These are phyloP conservation scores for Macrolepiota dolichaula DNA, from an alignment of 768 basidiomycete genomes.

Conservation along the genomic window DNA sequence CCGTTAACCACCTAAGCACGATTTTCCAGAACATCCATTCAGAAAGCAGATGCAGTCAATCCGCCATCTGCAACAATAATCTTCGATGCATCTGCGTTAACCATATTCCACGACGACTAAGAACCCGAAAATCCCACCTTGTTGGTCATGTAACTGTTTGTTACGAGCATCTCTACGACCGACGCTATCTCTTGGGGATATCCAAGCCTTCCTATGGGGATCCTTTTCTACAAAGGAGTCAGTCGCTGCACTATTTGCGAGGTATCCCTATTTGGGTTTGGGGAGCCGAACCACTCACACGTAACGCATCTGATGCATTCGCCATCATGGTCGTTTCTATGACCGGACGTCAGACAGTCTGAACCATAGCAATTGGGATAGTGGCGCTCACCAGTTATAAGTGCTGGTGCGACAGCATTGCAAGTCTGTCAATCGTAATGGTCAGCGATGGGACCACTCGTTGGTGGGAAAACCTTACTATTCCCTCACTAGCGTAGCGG, in stretches of 20 bases:
- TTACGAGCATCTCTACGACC: constrained; percentile 46
- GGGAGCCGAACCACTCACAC: constrained; percentile 2
- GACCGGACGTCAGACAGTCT: neutral
- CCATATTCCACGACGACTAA: neutral
- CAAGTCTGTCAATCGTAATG: constrained; percentile 31
- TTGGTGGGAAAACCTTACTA: constrained; percentile 28
- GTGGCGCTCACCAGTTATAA: constrained; percentile 36
- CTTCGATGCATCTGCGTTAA: constrained; percentile 18
- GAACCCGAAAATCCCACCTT: constrained; percentile 33
- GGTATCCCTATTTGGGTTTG: neutral
- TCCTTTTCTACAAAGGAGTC: constrained; percentile 29
- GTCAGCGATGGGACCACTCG: neutral
- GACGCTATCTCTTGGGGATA: constrained; percentile 48
- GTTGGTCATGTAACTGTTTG: constrained; percentile 55
- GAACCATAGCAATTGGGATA: neutral
- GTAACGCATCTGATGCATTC: constrained; percentile 26
- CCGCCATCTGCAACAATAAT: constrained; percentile 48
- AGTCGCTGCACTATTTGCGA: neutral
- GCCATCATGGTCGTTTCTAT: constrained; percentile 48
- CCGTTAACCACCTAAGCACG: neutral
- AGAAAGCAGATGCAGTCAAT: constrained; percentile 38
- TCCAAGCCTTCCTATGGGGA: constrained; percentile 51
- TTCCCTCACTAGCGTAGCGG: constrained; percentile 46
- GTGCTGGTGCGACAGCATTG: constrained; percentile 50
- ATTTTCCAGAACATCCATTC: neutral